Conservation (phyloP, 371 early-diverging fungal genomes). For the Mortierella sp. region DNA sequence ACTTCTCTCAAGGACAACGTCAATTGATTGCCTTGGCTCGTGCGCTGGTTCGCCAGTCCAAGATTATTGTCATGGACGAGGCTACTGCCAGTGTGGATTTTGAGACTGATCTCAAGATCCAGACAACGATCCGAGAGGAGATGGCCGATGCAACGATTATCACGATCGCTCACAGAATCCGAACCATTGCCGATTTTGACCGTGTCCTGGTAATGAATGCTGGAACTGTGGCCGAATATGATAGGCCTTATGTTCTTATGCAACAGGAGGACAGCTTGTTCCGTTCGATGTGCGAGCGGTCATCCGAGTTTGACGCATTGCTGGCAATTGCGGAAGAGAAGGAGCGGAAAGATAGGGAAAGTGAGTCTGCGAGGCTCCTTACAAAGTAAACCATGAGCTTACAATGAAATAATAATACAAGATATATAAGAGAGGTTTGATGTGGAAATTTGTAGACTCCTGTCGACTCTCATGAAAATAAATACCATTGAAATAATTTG, state of each 20-base stretch:
- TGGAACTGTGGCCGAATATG: slow-evolving; percentile 75
- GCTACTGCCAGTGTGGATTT: slow-evolving; percentile 87
- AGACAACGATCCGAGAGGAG: slow-evolving; percentile 77
- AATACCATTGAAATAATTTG: too few relatives aligned
- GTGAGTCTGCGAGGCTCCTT: too few relatives aligned
- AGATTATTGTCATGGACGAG: slow-evolving; percentile 84
- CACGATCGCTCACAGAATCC: slow-evolving; percentile 78
- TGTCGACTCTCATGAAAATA: too few relatives aligned
- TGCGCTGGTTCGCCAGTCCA: slow-evolving; percentile 74
- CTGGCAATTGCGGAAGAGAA: slow-evolving; percentile 62
- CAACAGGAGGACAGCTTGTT: slow-evolving; percentile 60
- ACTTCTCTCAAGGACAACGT: slow-evolving; percentile 84
- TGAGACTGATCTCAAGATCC: slow-evolving; percentile 72
- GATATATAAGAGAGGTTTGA: too few relatives aligned
- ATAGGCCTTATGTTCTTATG: slow-evolving; percentile 66
- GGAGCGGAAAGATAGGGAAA: slow-evolving; percentile 22
- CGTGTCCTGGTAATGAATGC: slow-evolving; percentile 74
- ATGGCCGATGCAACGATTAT: slow-evolving; percentile 68
- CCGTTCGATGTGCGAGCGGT: slow-evolving; percentile 74
- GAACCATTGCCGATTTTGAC: slow-evolving; percentile 89
- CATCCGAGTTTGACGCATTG: slow-evolving; percentile 72
- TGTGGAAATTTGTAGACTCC: too few relatives aligned
- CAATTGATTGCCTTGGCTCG: slow-evolving; percentile 87
- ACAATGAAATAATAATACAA: too few relatives aligned
- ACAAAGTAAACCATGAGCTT: too few relatives aligned